Evolutionary conservation across 2,329 filamentous ascomycete species (phyloP), one percentile per base, ranked within the genome.

Genomic region (Colletotrichum shisoi): DNA sequence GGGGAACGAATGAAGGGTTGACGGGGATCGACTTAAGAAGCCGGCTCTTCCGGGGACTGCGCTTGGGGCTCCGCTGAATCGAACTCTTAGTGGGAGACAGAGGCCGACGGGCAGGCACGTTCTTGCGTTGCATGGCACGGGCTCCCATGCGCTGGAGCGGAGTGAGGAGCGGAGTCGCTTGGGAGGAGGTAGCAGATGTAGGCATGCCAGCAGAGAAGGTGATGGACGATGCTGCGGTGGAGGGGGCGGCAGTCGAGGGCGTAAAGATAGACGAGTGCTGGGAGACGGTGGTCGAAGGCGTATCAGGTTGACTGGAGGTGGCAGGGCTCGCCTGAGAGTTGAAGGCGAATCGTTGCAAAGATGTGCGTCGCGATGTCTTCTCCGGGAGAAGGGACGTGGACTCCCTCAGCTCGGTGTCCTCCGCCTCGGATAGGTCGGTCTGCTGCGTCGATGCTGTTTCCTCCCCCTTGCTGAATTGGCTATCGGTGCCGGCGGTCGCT

Each of bases 61-160:
- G 63, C 71, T 73, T 34, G 39, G 62, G 64, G 67, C 69, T 61
- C 61, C 64, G 62, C 71, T 74, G 21, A 21, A 62, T 66, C 40
- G 52, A 17, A 15, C 52, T 68, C 52, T 64, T 59, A n/a, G 59
- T 71, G 27, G 57, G 70, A 37, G 60, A 70, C 31, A 62, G 62
- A 19, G 56, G 45, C 52, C 57, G 76, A 74, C 9, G 76, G 75
- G 66, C 54, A 37, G 66, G 52, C 63, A 71, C 53, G 73, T 71
- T 21, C 63, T 67, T 69, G 31, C 76, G 76, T 21, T 74, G 72
- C 9, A 83, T 67, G 1, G 85, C 85, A 66, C 78, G 79, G 39
- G 78, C 79, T 17, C 84, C 83, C 37, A 87, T 79, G 49, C 84
- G 82, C 68, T 87, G 84, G 4, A 87, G 76, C 3, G 85, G 84